phyloP scores from a whole-genome alignment of 129 eudicot species.

The Flaveria ramosissima region DNA sequence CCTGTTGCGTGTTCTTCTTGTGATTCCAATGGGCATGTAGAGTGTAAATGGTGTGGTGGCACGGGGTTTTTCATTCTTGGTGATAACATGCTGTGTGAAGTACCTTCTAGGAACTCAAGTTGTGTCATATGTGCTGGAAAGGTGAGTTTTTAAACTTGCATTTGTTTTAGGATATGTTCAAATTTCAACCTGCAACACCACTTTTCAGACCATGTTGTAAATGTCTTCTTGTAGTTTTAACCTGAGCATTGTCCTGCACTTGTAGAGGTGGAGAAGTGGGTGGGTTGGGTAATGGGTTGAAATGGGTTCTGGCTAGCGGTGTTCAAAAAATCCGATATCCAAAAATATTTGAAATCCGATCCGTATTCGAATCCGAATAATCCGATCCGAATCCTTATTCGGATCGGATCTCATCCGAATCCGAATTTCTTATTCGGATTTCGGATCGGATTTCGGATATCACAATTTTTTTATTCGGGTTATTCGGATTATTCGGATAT shows the following conservation, averaged over 20 bases:
- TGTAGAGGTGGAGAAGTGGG: not conserved
- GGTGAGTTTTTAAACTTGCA: constrained; percentile 43
- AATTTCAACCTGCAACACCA: not conserved
- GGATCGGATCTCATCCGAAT: too few relatives aligned
- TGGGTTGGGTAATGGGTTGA: not conserved
- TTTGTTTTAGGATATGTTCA: constrained; percentile 8
- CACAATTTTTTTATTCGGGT: too few relatives aligned
- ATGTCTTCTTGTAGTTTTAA: not conserved
- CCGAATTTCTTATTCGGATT: too few relatives aligned
- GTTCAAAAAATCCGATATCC: too few relatives aligned
- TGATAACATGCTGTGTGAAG: constrained; percentile 93
- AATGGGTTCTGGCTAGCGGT: too few relatives aligned
- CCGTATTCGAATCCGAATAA: too few relatives aligned
- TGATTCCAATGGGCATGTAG: constrained; percentile 72
- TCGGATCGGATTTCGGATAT: too few relatives aligned
- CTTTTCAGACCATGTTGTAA: not conserved
- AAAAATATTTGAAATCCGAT: too few relatives aligned
- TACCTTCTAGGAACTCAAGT: constrained; percentile 81
- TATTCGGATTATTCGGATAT: too few relatives aligned
- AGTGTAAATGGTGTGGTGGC: constrained; percentile 94
- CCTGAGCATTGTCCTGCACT: not conserved
- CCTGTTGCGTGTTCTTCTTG: constrained; percentile 77
- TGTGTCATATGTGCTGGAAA: constrained; percentile 94
- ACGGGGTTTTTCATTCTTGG: constrained; percentile 94
- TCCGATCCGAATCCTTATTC: too few relatives aligned